Evolutionary conservation across 2,329 filamentous ascomycete genomes (phyloP), one percentile per base, ranked within the genome.

Genomic region (Aspergillus ochraceus): DNA sequence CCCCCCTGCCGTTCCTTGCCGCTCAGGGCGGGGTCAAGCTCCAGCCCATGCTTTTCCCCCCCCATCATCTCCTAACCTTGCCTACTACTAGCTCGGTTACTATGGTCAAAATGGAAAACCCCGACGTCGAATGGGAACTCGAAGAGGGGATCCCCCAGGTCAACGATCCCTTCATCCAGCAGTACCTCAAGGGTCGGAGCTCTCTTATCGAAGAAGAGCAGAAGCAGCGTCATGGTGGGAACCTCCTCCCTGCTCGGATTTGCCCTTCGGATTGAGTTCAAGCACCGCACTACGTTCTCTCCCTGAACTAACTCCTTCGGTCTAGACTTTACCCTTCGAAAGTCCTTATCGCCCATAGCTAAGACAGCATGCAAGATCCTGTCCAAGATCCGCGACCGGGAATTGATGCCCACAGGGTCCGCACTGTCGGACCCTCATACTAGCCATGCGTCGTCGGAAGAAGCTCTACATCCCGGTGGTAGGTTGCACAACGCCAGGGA

Each of bases 401-500:
- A 98, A 78, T 86, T 88, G 69, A 80, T 83, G 55, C 88, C 86
- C 2, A 80, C 94, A 60, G 97, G 92, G 93, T 92, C 88, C 10
- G 81, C 85, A 32, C 84, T 86, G 50, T 85, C 90, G 53, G 90
- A 94, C 68, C 88, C 93, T 49, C 79, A 92, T 3, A 87, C 88
- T 42, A 17, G 36, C 3, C 83, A 85, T 64, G 78, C 86, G 58
- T 79, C 79, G 24, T 79, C 79, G 26, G 83, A 86, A 61, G 83
- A 86, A 61, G 86, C 87, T 66, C 80, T 94, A 54, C 91, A 90
- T 71, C 92, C 92, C 0, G 93, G 93, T 11, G 96, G 97, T 89
- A 95, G 96, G 90, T 97, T 97, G 77, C 88, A 86, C 39, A 83
- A 94, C 39, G 92, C 92, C 67, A 94, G 92, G 75, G 85, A 88